A percentile compares a stretch with the other conserved stretches of the same genome.
phyloP scores from a whole-genome alignment of 2,329 filamentous ascomycete genomes.

The Talaromyces sp. region DNA sequence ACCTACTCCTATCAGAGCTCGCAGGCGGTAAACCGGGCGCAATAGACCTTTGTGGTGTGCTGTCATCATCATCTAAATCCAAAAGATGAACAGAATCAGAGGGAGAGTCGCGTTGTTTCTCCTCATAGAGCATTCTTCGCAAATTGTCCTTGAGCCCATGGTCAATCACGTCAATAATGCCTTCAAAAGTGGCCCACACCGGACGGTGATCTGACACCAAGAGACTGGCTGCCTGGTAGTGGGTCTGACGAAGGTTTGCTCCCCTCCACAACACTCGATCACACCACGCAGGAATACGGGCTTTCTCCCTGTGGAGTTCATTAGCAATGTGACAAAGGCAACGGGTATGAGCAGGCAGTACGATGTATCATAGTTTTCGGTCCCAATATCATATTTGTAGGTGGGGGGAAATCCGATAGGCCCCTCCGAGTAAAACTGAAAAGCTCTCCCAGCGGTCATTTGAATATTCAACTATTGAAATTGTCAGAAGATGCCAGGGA shows the following conservation, averaged over 20 bases:
- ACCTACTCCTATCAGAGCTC: slow-evolving; percentile 64
- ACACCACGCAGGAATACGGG: slow-evolving; percentile 94
- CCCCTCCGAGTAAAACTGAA: slow-evolving; percentile 89
- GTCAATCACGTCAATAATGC: slow-evolving; percentile 78
- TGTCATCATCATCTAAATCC: slow-evolving; percentile 64
- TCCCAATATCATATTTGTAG: slow-evolving; percentile 92
- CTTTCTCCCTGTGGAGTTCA: slow-evolving; percentile 71
- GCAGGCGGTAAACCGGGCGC: slow-evolving; percentile 72
- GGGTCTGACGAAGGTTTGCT: slow-evolving; percentile 75
- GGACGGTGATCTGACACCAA: slow-evolving; percentile 95
- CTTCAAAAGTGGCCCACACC: slow-evolving; percentile 87
- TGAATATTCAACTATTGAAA: slow-evolving; percentile 77
- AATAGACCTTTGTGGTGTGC: slow-evolving; percentile 76
- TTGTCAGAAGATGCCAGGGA: slow-evolving; percentile 13
- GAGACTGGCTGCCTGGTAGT: slow-evolving; percentile 80
- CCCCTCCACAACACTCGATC: slow-evolving; percentile 91
- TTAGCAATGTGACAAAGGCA: not conserved
- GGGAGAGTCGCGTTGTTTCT: slow-evolving; percentile 61
- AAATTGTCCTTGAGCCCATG: slow-evolving; percentile 72
- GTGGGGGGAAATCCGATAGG: slow-evolving; percentile 87
- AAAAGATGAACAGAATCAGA: slow-evolving; percentile 23
- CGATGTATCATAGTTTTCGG: slow-evolving; percentile 89
- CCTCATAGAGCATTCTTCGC: slow-evolving; percentile 72
- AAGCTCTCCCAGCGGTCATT: slow-evolving; percentile 90
- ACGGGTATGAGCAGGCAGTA: slow-evolving; percentile 46